phyloP scores from a whole-genome alignment of 192 early-diverging fungal genomes.

The Gigaspora rosea region DNA sequence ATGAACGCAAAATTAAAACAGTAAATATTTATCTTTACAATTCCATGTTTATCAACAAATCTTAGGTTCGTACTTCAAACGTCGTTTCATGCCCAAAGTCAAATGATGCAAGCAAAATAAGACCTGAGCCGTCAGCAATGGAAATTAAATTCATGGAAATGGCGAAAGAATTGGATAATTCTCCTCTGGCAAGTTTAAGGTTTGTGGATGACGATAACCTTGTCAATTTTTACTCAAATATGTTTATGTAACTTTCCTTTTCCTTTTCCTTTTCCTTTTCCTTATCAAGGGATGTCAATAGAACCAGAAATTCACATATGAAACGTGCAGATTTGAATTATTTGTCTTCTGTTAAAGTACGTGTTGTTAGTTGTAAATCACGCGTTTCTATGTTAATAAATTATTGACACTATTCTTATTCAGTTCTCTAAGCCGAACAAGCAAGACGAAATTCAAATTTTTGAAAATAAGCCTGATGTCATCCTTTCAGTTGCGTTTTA shows the following conservation, averaged over 20 bases:
- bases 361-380: no score
- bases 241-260: not conserved
- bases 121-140: constrained; percentile 11
- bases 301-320: not conserved
- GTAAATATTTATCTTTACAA: no score
- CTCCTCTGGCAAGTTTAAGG: constrained; percentile 26
- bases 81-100: not conserved
- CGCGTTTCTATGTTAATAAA: no score
- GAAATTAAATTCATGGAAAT: constrained; percentile 9
- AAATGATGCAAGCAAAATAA: not conserved
- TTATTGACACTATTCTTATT: not conserved
- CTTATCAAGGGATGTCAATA: not conserved
- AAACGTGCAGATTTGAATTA: constrained; percentile 25
- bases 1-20: no score
- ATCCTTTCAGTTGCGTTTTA: constrained; percentile 66
- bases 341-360: not conserved
- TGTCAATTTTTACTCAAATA: not conserved
- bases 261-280: not conserved
- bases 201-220: not conserved
- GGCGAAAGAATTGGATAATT: constrained; percentile 8
- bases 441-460: not conserved
- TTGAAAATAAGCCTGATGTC: constrained; percentile 37
- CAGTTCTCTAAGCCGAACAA: not conserved
- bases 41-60: no score
- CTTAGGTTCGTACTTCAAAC: not conserved